Base-by-base conservation (phyloP, 192 early-diverging fungal genomes). In the Rhizophagus sp. region DNA sequence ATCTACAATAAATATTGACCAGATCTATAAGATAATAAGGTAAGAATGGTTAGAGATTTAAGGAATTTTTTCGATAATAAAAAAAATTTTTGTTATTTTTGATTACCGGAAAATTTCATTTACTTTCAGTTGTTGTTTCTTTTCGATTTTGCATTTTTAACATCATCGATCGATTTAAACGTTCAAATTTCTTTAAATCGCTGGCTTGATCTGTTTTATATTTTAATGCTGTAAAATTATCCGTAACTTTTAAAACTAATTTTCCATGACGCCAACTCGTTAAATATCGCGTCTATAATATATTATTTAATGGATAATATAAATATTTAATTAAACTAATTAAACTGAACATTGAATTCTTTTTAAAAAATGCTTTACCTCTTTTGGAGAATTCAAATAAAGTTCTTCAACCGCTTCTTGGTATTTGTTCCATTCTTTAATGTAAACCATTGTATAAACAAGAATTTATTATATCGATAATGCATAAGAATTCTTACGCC, bases 111-210 rank as follows among this genome's bases (percentile, higher is more conserved):
- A 12, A 47, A 47, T 12, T 47, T 47, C 44, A 47, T 24, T 47
- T 71, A 73, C 41, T 36, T 52, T 73, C 44, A 52, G 50, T 22
- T 19, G 10, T 22, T 44, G 33, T 30, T 49, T 34, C 33, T 36
- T 36, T 79, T 73, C 83, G 83, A 78, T 91, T 88, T 74, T 91
- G 90, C 93, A 95, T 95, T 83, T 90, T 88, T 22, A 73, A 77
- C 92, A 95, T 92, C 80, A 95, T 79, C 10, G 84, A 85, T 2
- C 83, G 72, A 80, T 93, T 95, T 47, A 95, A 80, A 5, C 85
- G 82, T 72, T 93, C 92, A 81, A 95, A 92, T 80, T 92, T 94
- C 77, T 90, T 89, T 63, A 95, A 81, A 80, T 95, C 94, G 52
- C 85, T 87, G 66, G 88, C 81, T 74, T 90, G 88, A 79, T 93